These are phyloP conservation scores for Bacidia gigantensis DNA, from an alignment of 495 filamentous ascomycete genomes.

Conservation along the genomic window DNA sequence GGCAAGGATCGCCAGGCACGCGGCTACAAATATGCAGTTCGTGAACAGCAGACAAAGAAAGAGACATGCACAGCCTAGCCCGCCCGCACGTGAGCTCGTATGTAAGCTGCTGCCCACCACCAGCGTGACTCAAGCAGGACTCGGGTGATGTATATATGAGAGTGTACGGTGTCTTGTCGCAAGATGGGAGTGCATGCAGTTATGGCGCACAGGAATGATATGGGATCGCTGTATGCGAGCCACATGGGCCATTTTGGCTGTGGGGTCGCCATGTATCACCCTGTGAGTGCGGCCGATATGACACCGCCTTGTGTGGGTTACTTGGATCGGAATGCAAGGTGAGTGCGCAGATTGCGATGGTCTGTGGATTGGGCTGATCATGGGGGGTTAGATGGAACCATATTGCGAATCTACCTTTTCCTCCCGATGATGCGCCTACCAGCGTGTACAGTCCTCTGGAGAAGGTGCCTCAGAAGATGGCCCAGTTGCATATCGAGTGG, in stretches of 20 bases:
- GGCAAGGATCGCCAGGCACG: neutral
- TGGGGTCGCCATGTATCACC: constrained; percentile 8
- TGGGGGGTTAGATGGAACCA: constrained; percentile 8
- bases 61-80: neutral
- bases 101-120: no score
- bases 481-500: constrained; percentile 9
- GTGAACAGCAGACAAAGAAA: neutral
- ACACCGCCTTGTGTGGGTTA: constrained; percentile 12
- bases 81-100: neutral
- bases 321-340: neutral
- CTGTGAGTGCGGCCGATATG: constrained; percentile 8
- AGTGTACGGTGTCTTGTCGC: no score
- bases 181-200: neutral
- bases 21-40: neutral
- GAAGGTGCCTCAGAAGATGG: constrained; percentile 4
- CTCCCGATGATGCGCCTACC: neutral
- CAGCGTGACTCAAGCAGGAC: no score
- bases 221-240: constrained; percentile 5
- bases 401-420: constrained; percentile 4
- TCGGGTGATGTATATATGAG: no score
- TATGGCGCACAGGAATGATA: neutral
- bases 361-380: no score
- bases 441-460: constrained; percentile 3
- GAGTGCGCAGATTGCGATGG: no score
- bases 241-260: constrained; percentile 9